These are phyloP conservation scores for Colletotrichum paranaense DNA, from an alignment of 2,329 filamentous ascomycete genomes.

Conservation along the genomic window DNA sequence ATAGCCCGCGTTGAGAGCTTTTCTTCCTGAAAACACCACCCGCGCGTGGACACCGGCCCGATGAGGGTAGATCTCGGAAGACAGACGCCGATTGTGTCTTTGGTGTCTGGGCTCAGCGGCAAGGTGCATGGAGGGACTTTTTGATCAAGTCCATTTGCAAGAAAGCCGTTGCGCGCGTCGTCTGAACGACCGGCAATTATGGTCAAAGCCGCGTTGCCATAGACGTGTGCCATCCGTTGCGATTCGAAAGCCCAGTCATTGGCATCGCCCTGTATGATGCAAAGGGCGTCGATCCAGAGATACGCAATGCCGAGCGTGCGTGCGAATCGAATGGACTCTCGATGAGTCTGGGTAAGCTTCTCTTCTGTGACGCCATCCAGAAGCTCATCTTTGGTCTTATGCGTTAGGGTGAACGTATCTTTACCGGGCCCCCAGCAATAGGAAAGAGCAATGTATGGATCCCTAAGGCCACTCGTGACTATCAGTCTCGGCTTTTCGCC, in stretches of 20 bases:
- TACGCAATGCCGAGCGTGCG: constrained; percentile 6
- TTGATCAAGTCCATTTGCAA: not conserved
- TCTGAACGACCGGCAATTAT: constrained; percentile 14
- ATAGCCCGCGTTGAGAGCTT: constrained; percentile 5
- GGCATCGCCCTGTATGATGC: constrained; percentile 33
- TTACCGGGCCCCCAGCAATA: constrained; percentile 19
- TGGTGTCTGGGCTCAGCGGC: not conserved
- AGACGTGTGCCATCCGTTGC: constrained; percentile 30
- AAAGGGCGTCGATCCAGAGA: constrained; percentile 26
- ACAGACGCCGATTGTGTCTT: not conserved
- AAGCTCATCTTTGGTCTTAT: not conserved
- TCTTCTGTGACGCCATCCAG: not conserved
- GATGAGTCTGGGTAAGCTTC: constrained; percentile 2
- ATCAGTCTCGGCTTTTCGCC: not conserved
- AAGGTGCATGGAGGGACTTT: not conserved
- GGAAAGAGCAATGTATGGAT: constrained; percentile 13
- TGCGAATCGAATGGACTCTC: constrained; percentile 3
- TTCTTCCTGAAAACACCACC: constrained; percentile 26
- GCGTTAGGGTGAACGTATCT: not conserved
- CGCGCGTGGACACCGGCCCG: constrained; percentile 16
- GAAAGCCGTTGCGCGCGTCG: constrained; percentile 11
- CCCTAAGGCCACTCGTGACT: not conserved
- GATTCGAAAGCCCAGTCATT: constrained; percentile 34
- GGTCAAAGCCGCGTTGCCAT: constrained; percentile 32
- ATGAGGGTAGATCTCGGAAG: not conserved